Evolutionary conservation across 139 green algal genomes (phyloP), one percentile per base, ranked within the genome.

Genomic region (Tetraselmis striata): DNA sequence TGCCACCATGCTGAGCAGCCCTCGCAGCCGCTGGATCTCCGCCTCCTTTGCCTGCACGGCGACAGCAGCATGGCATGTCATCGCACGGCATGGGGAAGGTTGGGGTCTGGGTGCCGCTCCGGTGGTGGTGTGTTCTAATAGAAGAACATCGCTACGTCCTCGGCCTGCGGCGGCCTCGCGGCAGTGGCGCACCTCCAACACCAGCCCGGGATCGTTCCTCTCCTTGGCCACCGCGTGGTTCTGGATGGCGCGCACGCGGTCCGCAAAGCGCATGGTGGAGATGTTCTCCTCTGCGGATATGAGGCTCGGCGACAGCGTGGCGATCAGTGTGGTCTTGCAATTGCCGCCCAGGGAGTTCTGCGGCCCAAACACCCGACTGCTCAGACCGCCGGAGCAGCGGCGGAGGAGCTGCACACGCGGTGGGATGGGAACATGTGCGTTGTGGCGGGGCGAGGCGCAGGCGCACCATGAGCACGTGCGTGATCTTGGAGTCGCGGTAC

Each of bases 401-500:
- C n/a, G n/a, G n/a, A n/a, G n/a, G n/a, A n/a, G n/a, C n/a, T n/a
- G n/a, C n/a, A n/a, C n/a, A n/a, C n/a, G n/a, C n/a, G n/a, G n/a
- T n/a, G n/a, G n/a, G n/a, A n/a, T n/a, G n/a, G n/a, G n/a, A n/a
- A n/a, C n/a, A n/a, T n/a, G n/a, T n/a, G n/a, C n/a, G n/a, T n/a
- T n/a, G n/a, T n/a, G n/a, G n/a, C n/a, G n/a, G n/a, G n/a, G n/a
- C n/a, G n/a, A n/a, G n/a, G n/a, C n/a, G n/a, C n/a, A 18, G 45
- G 45, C 18, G 45, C 18, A 67, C 45, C 45, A 67, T 67, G 11
- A 67, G 45, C 45, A 67, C 45, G 45, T 67, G 45, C 45, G 45
- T 67, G 45, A 67, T 67, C 45, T 67, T 67, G 45, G 45, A 67
- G 45, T 5, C 5, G 45, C 45, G 45, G 86, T 95, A 95, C 0